Conservation (phyloP, 176 grass and related monocot genomes). For the Avena eriantha region DNA sequence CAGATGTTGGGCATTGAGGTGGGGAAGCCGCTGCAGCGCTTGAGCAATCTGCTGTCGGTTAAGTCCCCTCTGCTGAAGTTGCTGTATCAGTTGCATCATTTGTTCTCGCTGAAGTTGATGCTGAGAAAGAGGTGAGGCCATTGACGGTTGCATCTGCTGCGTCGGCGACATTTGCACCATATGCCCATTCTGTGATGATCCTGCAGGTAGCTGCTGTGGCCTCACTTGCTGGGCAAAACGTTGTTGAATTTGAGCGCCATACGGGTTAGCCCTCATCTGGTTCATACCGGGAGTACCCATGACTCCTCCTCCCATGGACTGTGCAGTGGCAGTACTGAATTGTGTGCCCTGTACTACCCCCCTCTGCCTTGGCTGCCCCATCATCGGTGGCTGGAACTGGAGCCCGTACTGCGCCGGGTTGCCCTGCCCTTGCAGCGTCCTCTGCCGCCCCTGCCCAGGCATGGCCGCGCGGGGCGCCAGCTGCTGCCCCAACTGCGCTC, state of each 20-base stretch:
- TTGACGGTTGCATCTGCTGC: slow-evolving; percentile 69
- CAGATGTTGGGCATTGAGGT: slow-evolving; percentile 52
- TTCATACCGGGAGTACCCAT: slow-evolving; percentile 67
- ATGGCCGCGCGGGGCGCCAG: not conserved
- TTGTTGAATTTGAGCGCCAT: slow-evolving; percentile 75
- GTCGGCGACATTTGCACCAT: slow-evolving; percentile 63
- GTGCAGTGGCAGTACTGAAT: slow-evolving; percentile 55
- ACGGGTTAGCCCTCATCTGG: slow-evolving; percentile 80
- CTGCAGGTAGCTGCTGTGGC: slow-evolving; percentile 63
- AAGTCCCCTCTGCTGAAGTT: slow-evolving; percentile 68
- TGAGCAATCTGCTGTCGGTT: slow-evolving; percentile 63
- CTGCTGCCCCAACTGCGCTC: not conserved
- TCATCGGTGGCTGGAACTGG: slow-evolving; percentile 16
- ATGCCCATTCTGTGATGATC: slow-evolving; percentile 77
- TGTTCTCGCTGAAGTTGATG: slow-evolving; percentile 76
- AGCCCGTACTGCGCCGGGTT: not conserved
- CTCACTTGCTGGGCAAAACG: slow-evolving; percentile 77
- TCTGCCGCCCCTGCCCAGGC: not conserved
- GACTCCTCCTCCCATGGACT: slow-evolving; percentile 61
- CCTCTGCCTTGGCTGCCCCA: slow-evolving; percentile 75
- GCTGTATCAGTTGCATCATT: slow-evolving; percentile 59
- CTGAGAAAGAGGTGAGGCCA: slow-evolving; percentile 53
- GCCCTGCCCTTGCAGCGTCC: not conserved
- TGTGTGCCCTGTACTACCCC: slow-evolving; percentile 70
- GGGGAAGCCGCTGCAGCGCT: slow-evolving; percentile 66